Evolutionary conservation across 805 yeast species (phyloP).

Genomic region (Metschnikowia corniflorae): DNA sequence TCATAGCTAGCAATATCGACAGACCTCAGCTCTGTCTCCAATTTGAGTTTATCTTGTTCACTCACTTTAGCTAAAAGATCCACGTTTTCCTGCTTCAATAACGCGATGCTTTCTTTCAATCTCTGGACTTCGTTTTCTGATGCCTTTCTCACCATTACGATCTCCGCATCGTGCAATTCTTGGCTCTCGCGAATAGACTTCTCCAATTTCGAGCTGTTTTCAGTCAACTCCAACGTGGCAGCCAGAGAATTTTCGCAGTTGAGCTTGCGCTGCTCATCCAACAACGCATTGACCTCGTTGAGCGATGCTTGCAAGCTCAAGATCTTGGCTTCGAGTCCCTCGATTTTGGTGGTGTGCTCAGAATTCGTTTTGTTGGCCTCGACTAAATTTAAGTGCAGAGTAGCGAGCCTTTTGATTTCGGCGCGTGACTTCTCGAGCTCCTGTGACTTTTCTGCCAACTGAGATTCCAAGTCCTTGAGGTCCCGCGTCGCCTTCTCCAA

Average conservation of each 20-base stretch:
- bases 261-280: slow-evolving; percentile 49
- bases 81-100: slow-evolving; percentile 5
- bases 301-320: slow-evolving; percentile 5
- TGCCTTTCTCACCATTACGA: slow-evolving; percentile 5
- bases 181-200: slow-evolving; percentile 11
- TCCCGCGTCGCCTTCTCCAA: slow-evolving; percentile 2
- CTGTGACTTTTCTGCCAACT: slow-evolving; percentile 1
- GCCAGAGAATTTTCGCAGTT: slow-evolving; percentile 49
- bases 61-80: background rate
- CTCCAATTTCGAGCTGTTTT: slow-evolving; percentile 13
- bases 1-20: background rate
- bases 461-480: slow-evolving; percentile 7
- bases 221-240: slow-evolving; percentile 24
- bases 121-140: slow-evolving; percentile 6
- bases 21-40: background rate
- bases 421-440: slow-evolving; percentile 5
- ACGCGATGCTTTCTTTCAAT: slow-evolving; percentile 2
- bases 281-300: background rate
- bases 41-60: background rate
- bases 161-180: slow-evolving; percentile 7
- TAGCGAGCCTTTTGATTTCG: slow-evolving; percentile 7
- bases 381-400: slow-evolving; percentile 5
- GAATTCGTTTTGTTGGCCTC: slow-evolving; percentile 7
- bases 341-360: slow-evolving; percentile 4
- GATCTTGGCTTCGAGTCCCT: slow-evolving; percentile 7